Base-by-base conservation (phyloP, 2,329 filamentous ascomycete species). In the Sclerotinia borealis region DNA sequence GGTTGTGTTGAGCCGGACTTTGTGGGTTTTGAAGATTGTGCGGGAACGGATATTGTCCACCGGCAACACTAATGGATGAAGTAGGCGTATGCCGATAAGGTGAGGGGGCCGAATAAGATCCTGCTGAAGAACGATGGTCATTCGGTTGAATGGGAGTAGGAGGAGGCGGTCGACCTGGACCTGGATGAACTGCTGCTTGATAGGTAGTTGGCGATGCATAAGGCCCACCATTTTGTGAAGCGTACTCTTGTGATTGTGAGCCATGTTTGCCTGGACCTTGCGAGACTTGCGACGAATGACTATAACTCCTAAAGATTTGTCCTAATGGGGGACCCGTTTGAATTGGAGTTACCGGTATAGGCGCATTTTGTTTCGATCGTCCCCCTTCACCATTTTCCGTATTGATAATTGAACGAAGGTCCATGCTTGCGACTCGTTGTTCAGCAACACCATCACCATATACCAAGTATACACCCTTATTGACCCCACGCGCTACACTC, bases 361-460 rank as follows among this genome's bases (percentile, higher is more conserved):
- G 65, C 65, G 67, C 69, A 64, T 72, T 69, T 63, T 68, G 69
- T 63, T 69, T 69, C 47, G 67, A 59, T 62, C 63, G 65, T 47
- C 68, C 68, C 61, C 61, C 64, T 61, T 73, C 72, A 19, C 69
- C 72, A 63, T 69, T 71, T 67, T 75, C 73, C 31, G 64, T 77
- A 72, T 81, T 81, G 76, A 82, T 79, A 70, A 82, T 81, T 62
- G 78, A 80, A 72, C 79, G 77, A 72, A 82, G 76, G 74, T 82
- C 80, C 80, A 82, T 82, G 71, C 72, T 61, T 72, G 72, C 70
- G 71, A 68, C 64, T 66, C 54, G 65, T 59, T 64, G 61, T 65
- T 65, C 67, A 68, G 65, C 59, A 61, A 65, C 58, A 64, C 61
- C 64, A 68, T 66, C 65, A 68, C 65, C 22, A 34, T n/a, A n/a